phyloP scores from a whole-genome alignment of 1,139 yeast genomes.

The Scheffersomyces segobiensis region DNA sequence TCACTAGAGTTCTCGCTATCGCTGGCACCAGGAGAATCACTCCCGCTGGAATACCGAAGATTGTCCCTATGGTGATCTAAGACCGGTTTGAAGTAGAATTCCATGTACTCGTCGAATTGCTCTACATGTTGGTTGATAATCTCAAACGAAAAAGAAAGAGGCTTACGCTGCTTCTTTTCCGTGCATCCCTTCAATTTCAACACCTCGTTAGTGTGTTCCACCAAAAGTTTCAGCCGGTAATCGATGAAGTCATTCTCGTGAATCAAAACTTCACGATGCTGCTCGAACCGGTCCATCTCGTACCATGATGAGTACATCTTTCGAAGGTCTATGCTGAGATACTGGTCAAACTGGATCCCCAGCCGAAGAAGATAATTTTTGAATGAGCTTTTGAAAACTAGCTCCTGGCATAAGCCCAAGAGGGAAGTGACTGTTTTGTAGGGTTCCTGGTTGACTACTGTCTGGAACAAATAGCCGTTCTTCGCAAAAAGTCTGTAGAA shows the following conservation, averaged over 20 bases:
- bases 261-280: conserved; percentile 3
- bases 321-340: background rate
- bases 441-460: background rate
- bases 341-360: background rate
- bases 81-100: conserved; percentile 2
- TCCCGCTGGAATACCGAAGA: background rate
- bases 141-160: background rate
- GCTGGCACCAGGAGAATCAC: background rate
- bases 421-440: background rate
- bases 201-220: background rate
- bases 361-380: background rate
- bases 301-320: background rate
- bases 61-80: background rate
- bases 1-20: background rate
- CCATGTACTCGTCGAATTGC: conserved; percentile 6
- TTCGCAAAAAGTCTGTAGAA: background rate
- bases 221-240: conserved; percentile 13
- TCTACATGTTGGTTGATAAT: conserved; percentile 2
- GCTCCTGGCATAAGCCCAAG: background rate
- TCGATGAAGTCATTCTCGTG: conserved; percentile 16
- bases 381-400: background rate
- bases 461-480: background rate
- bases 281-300: background rate
- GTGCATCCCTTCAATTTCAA: background rate
- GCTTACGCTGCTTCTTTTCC: background rate